These are phyloP conservation scores for Yamagishiella unicocca DNA, from an alignment of 139 green algal species.

Conservation along the genomic window DNA sequence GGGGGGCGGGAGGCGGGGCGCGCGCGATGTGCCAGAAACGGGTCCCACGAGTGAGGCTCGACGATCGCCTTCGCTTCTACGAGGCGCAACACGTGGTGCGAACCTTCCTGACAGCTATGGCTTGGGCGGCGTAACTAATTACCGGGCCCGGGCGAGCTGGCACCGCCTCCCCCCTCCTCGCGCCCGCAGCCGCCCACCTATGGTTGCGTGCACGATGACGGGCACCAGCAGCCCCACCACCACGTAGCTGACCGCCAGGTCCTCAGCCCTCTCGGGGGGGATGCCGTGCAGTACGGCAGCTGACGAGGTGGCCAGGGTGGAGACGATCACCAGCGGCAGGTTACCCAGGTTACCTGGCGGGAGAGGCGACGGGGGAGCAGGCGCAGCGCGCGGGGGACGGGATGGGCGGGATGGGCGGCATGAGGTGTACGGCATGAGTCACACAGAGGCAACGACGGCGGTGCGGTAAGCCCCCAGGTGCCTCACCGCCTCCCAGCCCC, in stretches of 20 bases:
- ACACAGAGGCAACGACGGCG: neutral
- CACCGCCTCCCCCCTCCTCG: neutral
- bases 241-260: slow-evolving; percentile 48
- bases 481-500: too few relatives aligned
- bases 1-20: too few relatives aligned
- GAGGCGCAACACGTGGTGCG: too few relatives aligned
- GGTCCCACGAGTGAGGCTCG: too few relatives aligned
- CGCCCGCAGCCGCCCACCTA: neutral
- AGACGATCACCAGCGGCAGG: slow-evolving; percentile 55
- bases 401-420: neutral
- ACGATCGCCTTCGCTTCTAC: too few relatives aligned
- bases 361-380: neutral
- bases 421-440: neutral
- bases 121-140: neutral
- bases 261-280: slow-evolving; percentile 6
- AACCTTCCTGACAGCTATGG: too few relatives aligned
- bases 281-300: slow-evolving; percentile 37
- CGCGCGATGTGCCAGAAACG: too few relatives aligned
- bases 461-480: neutral
- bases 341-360: slow-evolving; percentile 52
- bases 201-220: slow-evolving; percentile 26
- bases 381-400: neutral
- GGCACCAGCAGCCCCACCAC: slow-evolving; percentile 44
- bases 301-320: slow-evolving; percentile 33
- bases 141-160: neutral